Base-by-base conservation (phyloP, 768 basidiomycete species). In the Naganishia vishniacii region DNA sequence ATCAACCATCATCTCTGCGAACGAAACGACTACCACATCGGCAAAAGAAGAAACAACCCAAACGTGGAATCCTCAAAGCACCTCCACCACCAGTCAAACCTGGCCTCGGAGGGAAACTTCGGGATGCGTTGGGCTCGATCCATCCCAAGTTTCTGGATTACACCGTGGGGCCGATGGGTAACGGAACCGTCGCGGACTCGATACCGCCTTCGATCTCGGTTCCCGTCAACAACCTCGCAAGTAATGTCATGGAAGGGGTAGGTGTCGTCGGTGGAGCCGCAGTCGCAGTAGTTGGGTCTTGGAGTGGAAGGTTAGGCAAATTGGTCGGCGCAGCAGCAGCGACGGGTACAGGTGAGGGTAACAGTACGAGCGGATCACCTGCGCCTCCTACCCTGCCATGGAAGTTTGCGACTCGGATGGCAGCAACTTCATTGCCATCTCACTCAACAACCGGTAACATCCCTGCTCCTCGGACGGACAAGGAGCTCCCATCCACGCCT, bases 11-110 rank as follows among this genome's bases (percentile, higher is more conserved):
- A n/a, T 37, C 53, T 13, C 23, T 26, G 4, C 32, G 20, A 13
- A 11, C 53, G 28, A 51, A 31, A 25, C 49, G 28, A 31, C 34
- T 56, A 13, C 53, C 53, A 16, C 32, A 56, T 20, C 53, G 53
- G 12, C 53, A 56, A 34, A 34, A 37, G 16, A 32, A 37, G 12
- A 56, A 56, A 56, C 53, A 56, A 37, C 77, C 77, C 0, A 77
- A 72, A 40, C 75, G 71, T 62, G 76, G 76, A 0, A 78, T 78
- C 37, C 73, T 78, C 44, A 78, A 78, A 67, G 76, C 78, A 0
- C 72, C 78, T 9, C 74, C 72, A 7, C 75, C 74, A 11, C 73
- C 76, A 44, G 66, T 72, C 12, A 78, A 75, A 64, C 74, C 75
- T 1, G 74, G 74, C 15, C 65, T 77, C 15, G 66, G 68, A 1